Conservation (phyloP, 2,329 filamentous ascomycete genomes). For the Calonectria crousiana region DNA sequence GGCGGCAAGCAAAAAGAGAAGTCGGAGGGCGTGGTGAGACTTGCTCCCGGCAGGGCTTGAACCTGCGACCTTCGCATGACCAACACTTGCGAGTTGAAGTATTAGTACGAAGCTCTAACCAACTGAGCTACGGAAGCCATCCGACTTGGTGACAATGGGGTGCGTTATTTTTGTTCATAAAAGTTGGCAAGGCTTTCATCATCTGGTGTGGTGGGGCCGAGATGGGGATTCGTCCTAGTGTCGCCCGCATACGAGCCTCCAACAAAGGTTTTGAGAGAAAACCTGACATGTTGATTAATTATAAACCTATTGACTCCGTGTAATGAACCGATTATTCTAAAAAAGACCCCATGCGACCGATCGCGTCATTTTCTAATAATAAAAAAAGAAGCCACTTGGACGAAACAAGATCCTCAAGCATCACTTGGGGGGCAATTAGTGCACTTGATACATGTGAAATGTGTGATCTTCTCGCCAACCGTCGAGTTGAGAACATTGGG, state of each 20-base stretch:
- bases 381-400: not conserved
- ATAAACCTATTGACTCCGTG: not conserved
- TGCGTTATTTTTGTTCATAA: not conserved
- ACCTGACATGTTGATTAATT: not conserved
- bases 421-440: conserved; percentile 36
- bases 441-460: conserved; percentile 42
- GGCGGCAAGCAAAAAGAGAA: conserved; percentile 24
- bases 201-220: conserved; percentile 5
- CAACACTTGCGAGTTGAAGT: conserved; percentile 35
- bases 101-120: conserved; percentile 49
- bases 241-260: too few species aligned
- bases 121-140: conserved; percentile 48
- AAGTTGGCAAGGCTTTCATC: fast-evolving
- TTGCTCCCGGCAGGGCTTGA: conserved; percentile 48
- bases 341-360: not conserved
- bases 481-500: conserved; percentile 35
- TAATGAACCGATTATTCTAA: not conserved
- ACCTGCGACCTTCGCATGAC: conserved; percentile 49
- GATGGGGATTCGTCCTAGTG: not conserved
- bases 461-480: conserved; percentile 33
- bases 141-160: not conserved
- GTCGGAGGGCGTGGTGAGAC: conserved; percentile 35
- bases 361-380: not conserved
- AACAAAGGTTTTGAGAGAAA: not conserved
- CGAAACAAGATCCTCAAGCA: not conserved